Conservation (phyloP, 2,329 filamentous ascomycete species). For the Fonsecaea monophora region DNA sequence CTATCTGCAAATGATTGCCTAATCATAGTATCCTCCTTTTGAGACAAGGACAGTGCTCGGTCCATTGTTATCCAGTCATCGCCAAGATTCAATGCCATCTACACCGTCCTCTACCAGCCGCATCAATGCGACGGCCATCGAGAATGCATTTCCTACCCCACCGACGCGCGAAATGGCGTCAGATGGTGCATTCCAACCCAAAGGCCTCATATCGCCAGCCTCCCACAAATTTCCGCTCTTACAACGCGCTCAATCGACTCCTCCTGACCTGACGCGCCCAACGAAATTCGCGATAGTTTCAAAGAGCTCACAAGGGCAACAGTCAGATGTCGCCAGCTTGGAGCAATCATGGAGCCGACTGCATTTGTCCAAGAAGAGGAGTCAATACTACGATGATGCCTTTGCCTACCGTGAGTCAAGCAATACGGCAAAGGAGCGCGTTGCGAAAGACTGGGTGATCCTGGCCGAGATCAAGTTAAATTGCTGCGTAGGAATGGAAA, state of each 20-base stretch:
- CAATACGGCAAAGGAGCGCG: slow-evolving; percentile 53
- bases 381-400: slow-evolving; percentile 50
- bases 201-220: slow-evolving; percentile 31
- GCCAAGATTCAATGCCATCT: slow-evolving; percentile 21
- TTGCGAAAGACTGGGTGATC: slow-evolving; percentile 64
- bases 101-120: slow-evolving; percentile 32
- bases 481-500: slow-evolving; percentile 60
- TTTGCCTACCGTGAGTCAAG: slow-evolving; percentile 49
- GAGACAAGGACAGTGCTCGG: background rate
- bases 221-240: slow-evolving; percentile 26
- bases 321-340: slow-evolving; percentile 34
- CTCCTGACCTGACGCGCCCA: slow-evolving; percentile 37
- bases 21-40: background rate
- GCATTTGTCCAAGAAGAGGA: slow-evolving; percentile 45
- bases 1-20: slow-evolving; percentile 16
- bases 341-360: slow-evolving; percentile 36
- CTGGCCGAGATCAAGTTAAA: slow-evolving; percentile 70
- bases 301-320: slow-evolving; percentile 26
- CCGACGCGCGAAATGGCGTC: slow-evolving; percentile 21
- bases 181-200: slow-evolving; percentile 26
- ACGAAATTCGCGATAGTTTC: slow-evolving; percentile 33
- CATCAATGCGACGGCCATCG: slow-evolving; percentile 33
- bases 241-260: slow-evolving; percentile 37
- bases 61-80: background rate
- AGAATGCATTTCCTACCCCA: slow-evolving; percentile 41